Conservation (phyloP, 202 grass and related monocot genomes). For the Dendrocalamus latiflorus region DNA sequence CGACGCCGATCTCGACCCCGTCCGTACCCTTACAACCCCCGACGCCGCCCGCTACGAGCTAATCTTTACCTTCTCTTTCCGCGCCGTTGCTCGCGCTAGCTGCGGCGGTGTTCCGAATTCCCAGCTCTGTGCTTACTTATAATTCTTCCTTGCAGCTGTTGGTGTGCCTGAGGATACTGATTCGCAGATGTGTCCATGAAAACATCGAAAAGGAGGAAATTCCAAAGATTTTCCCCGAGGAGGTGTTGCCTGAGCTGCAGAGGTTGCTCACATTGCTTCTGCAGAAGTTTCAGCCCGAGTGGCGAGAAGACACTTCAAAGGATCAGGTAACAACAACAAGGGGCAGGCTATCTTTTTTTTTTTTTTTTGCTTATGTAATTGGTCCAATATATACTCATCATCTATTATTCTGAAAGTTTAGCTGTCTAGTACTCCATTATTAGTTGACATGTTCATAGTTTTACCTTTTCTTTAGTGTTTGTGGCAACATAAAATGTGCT, state of each 20-base stretch:
- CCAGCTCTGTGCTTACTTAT: background rate
- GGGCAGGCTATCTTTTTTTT: background rate
- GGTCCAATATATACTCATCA: background rate
- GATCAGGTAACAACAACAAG: too few species aligned
- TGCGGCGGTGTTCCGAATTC: background rate
- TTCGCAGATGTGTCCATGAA: conserved; percentile 56
- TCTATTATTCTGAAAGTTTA: background rate
- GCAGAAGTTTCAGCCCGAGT: conserved; percentile 84
- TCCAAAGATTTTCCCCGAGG: conserved; percentile 60
- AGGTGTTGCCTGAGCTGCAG: conserved; percentile 66
- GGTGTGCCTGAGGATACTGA: conserved; percentile 76
- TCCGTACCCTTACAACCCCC: background rate
- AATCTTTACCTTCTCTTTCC: background rate
- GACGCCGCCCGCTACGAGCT: background rate
- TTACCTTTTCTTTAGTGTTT: background rate
- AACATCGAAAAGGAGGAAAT: conserved; percentile 58
- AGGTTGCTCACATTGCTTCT: conserved; percentile 78
- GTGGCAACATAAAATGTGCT: background rate
- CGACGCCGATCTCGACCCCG: conserved; percentile 74
- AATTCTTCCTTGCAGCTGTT: conserved; percentile 50
- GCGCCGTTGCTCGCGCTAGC: background rate
- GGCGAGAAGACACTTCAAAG: conserved; percentile 59
- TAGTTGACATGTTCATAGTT: background rate
- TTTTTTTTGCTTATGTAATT: too few species aligned
- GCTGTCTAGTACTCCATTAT: too few species aligned